Evolutionary conservation across 805 yeast species (phyloP), one percentile per base, ranked within the genome.

Genomic region (Saccharomycodes ludwigii): DNA sequence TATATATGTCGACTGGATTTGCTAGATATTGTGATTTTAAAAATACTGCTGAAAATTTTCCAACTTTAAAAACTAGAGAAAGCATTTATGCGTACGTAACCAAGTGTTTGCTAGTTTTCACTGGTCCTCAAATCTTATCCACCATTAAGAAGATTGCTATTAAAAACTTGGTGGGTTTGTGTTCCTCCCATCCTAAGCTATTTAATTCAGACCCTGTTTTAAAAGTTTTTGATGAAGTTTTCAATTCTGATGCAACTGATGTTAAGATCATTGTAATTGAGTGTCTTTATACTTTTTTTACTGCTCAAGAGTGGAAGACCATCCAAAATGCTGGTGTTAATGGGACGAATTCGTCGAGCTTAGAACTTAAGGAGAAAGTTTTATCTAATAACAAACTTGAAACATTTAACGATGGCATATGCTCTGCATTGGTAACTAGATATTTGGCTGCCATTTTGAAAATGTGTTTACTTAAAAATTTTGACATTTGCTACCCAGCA

Each of bases 1-100:
- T 84, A 2, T 70, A 68, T 42, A 53, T 84, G 15, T 48, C 81
- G 4, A 86, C 94, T 0, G 67, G 69, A 26, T 72, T 84, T 54
- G 93, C 86, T 0, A 63, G 76, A 28, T 68, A 66, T 40, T 80
- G 91, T 40, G 55, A 69, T n/a, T 65, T 82, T 34, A 79, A 73
- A 33, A 50, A 47, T 4, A 54, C 61, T 29, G 46, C 65, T 11
- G 51, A 48, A 0, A 31, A 61, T 2, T 71, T 75, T 39, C 21
- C 52, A 10, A 49, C 66, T 1, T 43, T 71, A 39, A 64, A 61
- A 29, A 59, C 57, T 0, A 64, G 59, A 6, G 88, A 76, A 40
- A 61, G 77, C 1, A 59, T 76, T 1, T 56, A 65, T 10, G 73
- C 79, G 31, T 58, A 76, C 25, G 61, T 79, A 3, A 61, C 77